These are phyloP conservation scores for Apiotrichum veenhuisii DNA, from an alignment of 1,284 basidiomycete species.

Conservation along the genomic window DNA sequence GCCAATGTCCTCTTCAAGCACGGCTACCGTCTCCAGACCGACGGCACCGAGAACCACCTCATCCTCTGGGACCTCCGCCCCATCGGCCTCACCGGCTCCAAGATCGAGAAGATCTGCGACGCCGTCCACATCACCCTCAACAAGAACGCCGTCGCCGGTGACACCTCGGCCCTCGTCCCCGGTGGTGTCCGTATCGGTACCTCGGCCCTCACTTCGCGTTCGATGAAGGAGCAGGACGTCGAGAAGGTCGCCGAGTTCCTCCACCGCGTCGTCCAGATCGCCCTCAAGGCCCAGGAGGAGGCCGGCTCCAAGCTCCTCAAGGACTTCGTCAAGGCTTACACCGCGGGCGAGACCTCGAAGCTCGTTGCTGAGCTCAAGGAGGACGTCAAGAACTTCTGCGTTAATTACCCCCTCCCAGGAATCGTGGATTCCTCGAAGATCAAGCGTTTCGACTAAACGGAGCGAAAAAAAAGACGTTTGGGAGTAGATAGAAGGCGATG, in stretches of 20 bases:
- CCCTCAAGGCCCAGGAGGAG: conserved; percentile 84
- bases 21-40: conserved; percentile 95
- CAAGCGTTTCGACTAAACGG: conserved; percentile 20
- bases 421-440: conserved; percentile 58
- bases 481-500: not conserved
- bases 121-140: conserved; percentile 88
- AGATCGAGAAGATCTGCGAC: conserved; percentile 98
- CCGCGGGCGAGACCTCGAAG: conserved; percentile 65
- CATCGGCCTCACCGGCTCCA: conserved; percentile 90
- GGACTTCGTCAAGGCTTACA: conserved; percentile 87
- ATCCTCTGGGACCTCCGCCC: conserved; percentile 97
- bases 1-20: conserved; percentile 66
- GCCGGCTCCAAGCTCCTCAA: conserved; percentile 91
- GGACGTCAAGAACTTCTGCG: conserved; percentile 55
- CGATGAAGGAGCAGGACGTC: conserved; percentile 83
- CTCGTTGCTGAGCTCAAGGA: conserved; percentile 39
- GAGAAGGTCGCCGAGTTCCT: conserved; percentile 82
- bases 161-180: conserved; percentile 79
- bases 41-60: conserved; percentile 95
- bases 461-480: not conserved
- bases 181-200: conserved; percentile 97
- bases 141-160: conserved; percentile 54
- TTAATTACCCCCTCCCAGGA: conserved; percentile 87
- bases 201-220: conserved; percentile 87
- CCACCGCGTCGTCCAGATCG: conserved; percentile 85